Evolutionary conservation across 1,284 basidiomycete genomes (phyloP).

Genomic region (Ceratobasidium sp.): DNA sequence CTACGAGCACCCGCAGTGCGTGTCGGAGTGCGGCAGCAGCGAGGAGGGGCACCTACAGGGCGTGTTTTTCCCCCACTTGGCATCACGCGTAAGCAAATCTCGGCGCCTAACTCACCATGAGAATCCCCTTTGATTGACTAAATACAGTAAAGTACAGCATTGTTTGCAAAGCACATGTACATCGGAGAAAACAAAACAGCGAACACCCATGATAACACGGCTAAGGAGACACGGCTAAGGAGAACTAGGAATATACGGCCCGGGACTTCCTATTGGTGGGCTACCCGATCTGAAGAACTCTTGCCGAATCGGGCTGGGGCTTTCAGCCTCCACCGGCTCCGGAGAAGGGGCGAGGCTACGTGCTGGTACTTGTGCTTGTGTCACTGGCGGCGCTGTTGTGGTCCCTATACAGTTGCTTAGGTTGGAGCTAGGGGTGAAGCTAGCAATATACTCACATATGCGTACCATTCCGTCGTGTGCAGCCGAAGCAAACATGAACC

Average conservation of each 20-base stretch:
- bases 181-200: constrained; percentile 4
- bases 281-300: constrained; percentile 10
- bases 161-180: constrained; percentile 4
- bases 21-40: constrained; percentile 22
- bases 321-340: constrained; percentile 20
- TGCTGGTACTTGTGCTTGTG: background rate
- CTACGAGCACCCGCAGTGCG: constrained; percentile 23
- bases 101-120: constrained; percentile 6
- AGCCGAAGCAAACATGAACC: constrained; percentile 43
- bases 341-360: constrained; percentile 33
- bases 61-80: constrained; percentile 8
- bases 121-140: background rate
- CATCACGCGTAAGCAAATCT: constrained; percentile 9
- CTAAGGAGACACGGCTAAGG: background rate
- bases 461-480: constrained; percentile 37
- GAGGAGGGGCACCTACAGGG: constrained; percentile 16
- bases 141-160: background rate
- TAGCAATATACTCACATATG: constrained; percentile 26
- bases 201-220: background rate
- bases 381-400: constrained; percentile 26
- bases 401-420: constrained; percentile 24
- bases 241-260: background rate
- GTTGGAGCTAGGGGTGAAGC: background rate
- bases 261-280: constrained; percentile 15
- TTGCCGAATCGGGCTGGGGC: constrained; percentile 3